A percentile compares a stretch with the other conserved stretches of the same genome.
phyloP scores from a whole-genome alignment of 805 yeast genomes.

The Kodamaea kakaduensis region DNA sequence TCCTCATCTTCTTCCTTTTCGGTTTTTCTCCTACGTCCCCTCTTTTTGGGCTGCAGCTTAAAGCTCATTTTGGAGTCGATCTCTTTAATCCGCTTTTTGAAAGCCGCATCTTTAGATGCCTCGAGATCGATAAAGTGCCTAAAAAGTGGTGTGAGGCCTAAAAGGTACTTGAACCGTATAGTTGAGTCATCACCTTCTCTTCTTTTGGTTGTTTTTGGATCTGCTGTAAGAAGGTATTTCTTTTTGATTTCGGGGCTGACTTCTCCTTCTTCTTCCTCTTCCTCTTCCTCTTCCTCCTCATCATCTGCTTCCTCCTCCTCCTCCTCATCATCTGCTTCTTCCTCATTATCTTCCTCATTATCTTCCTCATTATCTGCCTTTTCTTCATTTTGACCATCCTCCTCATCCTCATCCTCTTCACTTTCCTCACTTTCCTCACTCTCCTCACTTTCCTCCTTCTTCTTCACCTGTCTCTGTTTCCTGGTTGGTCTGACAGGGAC shows the following conservation, averaged over 20 bases:
- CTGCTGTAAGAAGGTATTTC: conserved; percentile 48
- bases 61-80: conserved; percentile 49
- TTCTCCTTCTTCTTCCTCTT: conserved; percentile 8
- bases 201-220: conserved; percentile 54
- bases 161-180: conserved; percentile 71
- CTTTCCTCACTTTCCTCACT: conserved; percentile 3
- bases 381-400: conserved; percentile 2
- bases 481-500: background rate
- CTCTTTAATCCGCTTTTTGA: conserved; percentile 56
- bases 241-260: conserved; percentile 18
- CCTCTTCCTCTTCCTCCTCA: conserved; percentile 16
- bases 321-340: conserved; percentile 3
- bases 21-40: conserved; percentile 69
- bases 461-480: conserved; percentile 1
- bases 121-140: conserved; percentile 81
- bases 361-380: background rate
- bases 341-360: background rate
- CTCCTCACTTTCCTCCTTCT: background rate
- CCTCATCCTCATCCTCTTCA: conserved; percentile 1
- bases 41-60: conserved; percentile 22
- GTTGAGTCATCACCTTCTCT: conserved; percentile 61
- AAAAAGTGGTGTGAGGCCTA: conserved; percentile 81
- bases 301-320: conserved; percentile 19
- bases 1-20: conserved; percentile 97
- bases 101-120: conserved; percentile 71